phyloP scores from a whole-genome alignment of 2,329 filamentous ascomycete species.

The Penicillium brasilianum region DNA sequence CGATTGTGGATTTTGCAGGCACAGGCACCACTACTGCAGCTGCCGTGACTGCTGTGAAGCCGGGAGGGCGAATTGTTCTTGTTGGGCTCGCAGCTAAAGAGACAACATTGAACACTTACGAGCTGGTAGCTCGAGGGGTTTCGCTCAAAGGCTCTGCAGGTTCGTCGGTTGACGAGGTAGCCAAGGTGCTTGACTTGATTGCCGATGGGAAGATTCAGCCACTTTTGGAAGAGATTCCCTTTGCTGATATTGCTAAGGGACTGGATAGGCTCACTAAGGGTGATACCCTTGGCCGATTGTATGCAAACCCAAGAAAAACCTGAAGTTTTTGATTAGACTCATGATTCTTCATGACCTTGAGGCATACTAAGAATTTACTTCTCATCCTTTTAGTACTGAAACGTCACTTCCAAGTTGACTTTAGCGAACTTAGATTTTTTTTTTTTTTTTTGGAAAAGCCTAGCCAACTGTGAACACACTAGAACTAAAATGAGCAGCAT shows the following conservation, averaged over 20 bases:
- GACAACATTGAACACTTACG: neutral
- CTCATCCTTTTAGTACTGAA: neutral
- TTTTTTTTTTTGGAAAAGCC: no score
- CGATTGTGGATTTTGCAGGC: neutral
- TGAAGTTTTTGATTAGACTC: no score
- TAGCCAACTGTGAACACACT: neutral
- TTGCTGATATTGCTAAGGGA: neutral
- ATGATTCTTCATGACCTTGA: no score
- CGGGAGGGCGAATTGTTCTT: neutral
- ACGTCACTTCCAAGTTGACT: neutral
- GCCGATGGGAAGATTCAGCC: neutral
- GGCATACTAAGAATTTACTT: neutral
- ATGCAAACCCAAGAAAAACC: neutral
- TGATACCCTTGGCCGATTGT: neutral
- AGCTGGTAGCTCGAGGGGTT: neutral
- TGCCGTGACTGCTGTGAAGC: neutral
- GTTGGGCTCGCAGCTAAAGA: neutral
- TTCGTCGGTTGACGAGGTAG: neutral
- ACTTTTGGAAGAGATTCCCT: neutral
- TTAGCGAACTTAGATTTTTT: neutral
- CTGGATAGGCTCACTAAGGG: neutral
- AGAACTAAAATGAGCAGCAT: neutral
- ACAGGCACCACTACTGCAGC: neutral
- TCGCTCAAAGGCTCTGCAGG: neutral
- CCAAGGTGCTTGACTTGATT: neutral